A percentile compares a stretch with the other conserved stretches of the same genome.
Conservation (phyloP, 108 stramenopile species). For the Cylindrotheca fusiformis region DNA sequence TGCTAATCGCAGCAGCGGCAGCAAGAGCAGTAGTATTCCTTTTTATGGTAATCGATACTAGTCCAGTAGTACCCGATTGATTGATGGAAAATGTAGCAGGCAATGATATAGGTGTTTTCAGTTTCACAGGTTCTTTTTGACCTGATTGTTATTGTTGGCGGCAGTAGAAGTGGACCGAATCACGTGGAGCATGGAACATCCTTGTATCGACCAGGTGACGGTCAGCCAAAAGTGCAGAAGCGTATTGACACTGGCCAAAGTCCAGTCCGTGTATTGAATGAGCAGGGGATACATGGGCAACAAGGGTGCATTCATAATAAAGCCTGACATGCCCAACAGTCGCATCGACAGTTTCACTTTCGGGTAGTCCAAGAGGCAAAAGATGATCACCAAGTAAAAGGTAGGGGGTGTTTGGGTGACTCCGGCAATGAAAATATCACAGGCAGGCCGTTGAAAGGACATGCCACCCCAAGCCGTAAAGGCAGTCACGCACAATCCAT, state of each 20-base stretch:
- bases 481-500: slow-evolving; percentile 43
- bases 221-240: slow-evolving; percentile 75
- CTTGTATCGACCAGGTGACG: slow-evolving; percentile 81
- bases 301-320: slow-evolving; percentile 76
- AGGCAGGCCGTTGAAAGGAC: slow-evolving; percentile 82
- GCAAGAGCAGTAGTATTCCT: too few relatives aligned
- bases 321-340: slow-evolving; percentile 56
- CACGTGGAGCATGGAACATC: slow-evolving; percentile 45
- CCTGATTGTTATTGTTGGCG: too few relatives aligned
- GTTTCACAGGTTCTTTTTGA: too few relatives aligned
- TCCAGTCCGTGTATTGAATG: slow-evolving; percentile 64
- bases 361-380: slow-evolving; percentile 12
- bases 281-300: slow-evolving; percentile 81
- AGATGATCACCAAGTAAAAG: slow-evolving; percentile 49
- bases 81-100: too few relatives aligned
- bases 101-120: too few relatives aligned
- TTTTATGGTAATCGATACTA: too few relatives aligned
- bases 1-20: too few relatives aligned
- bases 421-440: slow-evolving; percentile 89
- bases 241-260: slow-evolving; percentile 60
- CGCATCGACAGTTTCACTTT: slow-evolving; percentile 1
- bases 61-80: too few relatives aligned
- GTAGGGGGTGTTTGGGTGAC: slow-evolving; percentile 75
- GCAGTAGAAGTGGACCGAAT: too few relatives aligned
- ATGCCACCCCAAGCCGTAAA: slow-evolving; percentile 56